phyloP scores from a whole-genome alignment of 1,139 yeast species.

The Zygosaccharomyces pseudobailii region DNA sequence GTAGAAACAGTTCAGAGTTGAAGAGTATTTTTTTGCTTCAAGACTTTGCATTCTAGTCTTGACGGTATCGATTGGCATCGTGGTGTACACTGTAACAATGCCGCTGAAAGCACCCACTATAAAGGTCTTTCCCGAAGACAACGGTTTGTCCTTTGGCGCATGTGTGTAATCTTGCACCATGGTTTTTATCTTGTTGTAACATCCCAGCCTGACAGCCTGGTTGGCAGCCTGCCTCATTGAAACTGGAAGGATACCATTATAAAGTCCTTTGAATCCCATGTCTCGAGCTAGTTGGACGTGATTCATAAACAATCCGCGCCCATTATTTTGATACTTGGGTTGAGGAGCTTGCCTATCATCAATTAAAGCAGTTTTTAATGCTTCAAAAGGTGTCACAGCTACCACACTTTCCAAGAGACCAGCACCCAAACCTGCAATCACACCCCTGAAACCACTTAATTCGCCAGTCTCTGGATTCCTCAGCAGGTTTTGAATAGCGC shows the following conservation, averaged over 20 bases:
- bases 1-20: constrained; percentile 77
- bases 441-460: constrained; percentile 84
- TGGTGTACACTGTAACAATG: constrained; percentile 84
- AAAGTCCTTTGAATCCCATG: constrained; percentile 76
- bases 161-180: constrained; percentile 69
- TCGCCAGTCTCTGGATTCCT: constrained; percentile 77
- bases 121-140: constrained; percentile 76
- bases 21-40: constrained; percentile 67
- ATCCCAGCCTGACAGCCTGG: constrained; percentile 89
- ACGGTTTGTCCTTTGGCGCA: constrained; percentile 64
- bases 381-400: constrained; percentile 96
- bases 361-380: constrained; percentile 90
- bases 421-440: constrained; percentile 92
- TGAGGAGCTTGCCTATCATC: constrained; percentile 77
- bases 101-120: constrained; percentile 93
- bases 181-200: constrained; percentile 84
- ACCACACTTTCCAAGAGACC: constrained; percentile 86
- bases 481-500: constrained; percentile 69
- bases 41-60: constrained; percentile 97
- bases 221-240: constrained; percentile 94
- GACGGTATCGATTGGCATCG: constrained; percentile 98
- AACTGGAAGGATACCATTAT: constrained; percentile 88
- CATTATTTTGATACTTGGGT: constrained; percentile 71
- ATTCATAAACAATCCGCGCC: constrained; percentile 46
- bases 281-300: constrained; percentile 52